Evolutionary conservation across 768 basidiomycete genomes (phyloP).

Genomic region (Lyophyllum semitale): DNA sequence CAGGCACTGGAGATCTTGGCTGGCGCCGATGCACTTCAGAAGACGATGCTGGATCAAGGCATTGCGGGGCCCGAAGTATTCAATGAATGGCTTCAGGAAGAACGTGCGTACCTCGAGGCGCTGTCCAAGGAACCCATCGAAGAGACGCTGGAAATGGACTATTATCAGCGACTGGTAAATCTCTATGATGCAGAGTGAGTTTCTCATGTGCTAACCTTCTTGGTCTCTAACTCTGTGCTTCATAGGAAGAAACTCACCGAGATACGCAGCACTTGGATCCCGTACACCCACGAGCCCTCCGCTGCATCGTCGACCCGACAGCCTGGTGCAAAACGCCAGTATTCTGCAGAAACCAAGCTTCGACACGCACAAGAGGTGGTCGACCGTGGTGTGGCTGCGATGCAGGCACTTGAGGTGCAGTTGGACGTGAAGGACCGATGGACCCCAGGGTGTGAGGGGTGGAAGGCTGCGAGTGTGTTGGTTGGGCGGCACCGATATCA

Average conservation of each 20-base stretch:
- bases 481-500: conserved; percentile 7
- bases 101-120: neutral
- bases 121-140: neutral
- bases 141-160: conserved; percentile 7
- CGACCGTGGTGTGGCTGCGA: neutral
- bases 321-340: no score
- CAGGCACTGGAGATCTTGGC: conserved; percentile 1
- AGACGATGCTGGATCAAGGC: conserved; percentile 4
- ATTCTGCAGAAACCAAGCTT: neutral
- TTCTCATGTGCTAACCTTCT: neutral
- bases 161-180: conserved; percentile 4
- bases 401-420: conserved; percentile 14
- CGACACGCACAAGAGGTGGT: neutral
- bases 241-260: neutral
- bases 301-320: neutral
- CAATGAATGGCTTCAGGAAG: neutral
- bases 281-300: neutral
- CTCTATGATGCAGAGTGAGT: neutral
- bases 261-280: neutral
- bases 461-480: neutral
- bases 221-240: no score
- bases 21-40: neutral
- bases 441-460: conserved; percentile 8
- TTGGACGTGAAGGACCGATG: conserved; percentile 14
- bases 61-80: neutral